Evolutionary conservation across 768 basidiomycete species (phyloP).

Genomic region (Butyriboletus loyo): DNA sequence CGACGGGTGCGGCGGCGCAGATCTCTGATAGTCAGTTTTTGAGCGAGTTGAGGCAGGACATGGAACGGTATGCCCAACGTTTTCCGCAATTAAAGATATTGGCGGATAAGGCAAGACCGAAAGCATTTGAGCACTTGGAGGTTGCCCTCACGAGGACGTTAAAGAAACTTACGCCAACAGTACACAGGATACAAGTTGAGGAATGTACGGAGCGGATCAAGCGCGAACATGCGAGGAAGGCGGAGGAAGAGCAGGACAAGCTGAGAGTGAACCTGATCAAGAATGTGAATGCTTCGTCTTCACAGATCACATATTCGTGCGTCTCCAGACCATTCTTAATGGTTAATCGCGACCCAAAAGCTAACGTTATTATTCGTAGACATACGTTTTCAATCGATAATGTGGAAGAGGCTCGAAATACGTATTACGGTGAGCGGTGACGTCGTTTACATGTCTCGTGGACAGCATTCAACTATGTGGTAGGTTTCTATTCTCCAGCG

Average conservation of each 20-base stretch:
- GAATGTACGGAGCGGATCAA: background rate
- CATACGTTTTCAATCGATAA: constrained; percentile 8
- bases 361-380: constrained; percentile 1
- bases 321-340: background rate
- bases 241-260: constrained; percentile 4
- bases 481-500: background rate
- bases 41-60: background rate
- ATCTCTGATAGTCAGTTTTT: constrained; percentile 19
- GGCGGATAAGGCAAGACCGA: background rate
- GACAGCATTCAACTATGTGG: background rate
- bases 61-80: background rate
- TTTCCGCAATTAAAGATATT: background rate
- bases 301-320: constrained; percentile 2
- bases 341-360: background rate
- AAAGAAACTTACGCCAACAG: constrained; percentile 8
- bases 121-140: background rate
- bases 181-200: constrained; percentile 9
- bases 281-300: constrained; percentile 16
- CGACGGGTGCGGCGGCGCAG: background rate
- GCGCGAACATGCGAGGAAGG: background rate
- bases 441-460: background rate
- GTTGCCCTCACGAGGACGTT: background rate
- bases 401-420: constrained; percentile 1
- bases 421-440: background rate
- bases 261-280: constrained; percentile 19